Evolutionary conservation across 2,329 filamentous ascomycete species (phyloP).

Genomic region (Chaetomiaceae sp.): DNA sequence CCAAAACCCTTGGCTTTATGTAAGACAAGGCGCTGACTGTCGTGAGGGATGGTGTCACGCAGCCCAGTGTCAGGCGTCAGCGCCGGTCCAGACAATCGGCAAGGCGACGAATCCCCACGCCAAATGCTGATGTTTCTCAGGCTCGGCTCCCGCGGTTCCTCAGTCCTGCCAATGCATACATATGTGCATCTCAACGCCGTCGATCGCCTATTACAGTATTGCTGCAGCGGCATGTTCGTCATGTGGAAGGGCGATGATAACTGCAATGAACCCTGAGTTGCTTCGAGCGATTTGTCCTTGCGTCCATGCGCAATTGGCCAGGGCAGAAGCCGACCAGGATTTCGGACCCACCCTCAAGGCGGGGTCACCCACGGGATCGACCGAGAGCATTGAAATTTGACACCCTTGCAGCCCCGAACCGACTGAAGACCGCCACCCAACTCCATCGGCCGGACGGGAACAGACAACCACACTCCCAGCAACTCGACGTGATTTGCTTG

Average conservation of each 20-base stretch:
- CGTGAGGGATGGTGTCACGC: neutral
- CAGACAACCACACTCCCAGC: constrained; percentile 2
- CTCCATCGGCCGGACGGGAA: constrained; percentile 1
- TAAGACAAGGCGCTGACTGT: neutral
- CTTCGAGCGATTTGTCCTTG: too few relatives aligned
- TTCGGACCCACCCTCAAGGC: too few relatives aligned
- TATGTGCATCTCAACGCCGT: too few relatives aligned
- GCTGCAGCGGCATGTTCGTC: neutral
- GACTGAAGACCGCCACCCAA: constrained; percentile 9
- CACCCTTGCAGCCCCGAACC: constrained; percentile 8
- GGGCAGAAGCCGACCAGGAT: too few relatives aligned
- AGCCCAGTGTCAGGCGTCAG: neutral
- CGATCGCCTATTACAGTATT: too few relatives aligned
- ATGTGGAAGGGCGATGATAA: too few relatives aligned
- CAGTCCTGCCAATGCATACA: too few relatives aligned
- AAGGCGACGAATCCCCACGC: neutral
- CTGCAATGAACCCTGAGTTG: too few relatives aligned
- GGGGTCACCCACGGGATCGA: constrained; percentile 8
- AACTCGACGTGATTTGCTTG: constrained; percentile 4
- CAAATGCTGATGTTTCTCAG: too few relatives aligned
- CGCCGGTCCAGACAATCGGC: neutral
- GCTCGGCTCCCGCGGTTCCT: too few relatives aligned
- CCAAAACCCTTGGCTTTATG: neutral
- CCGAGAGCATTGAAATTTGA: constrained; percentile 2
- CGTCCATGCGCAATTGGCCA: too few relatives aligned